phyloP scores from a whole-genome alignment of 2,329 filamentous ascomycete species.

The Fusarium fujikuroi region DNA sequence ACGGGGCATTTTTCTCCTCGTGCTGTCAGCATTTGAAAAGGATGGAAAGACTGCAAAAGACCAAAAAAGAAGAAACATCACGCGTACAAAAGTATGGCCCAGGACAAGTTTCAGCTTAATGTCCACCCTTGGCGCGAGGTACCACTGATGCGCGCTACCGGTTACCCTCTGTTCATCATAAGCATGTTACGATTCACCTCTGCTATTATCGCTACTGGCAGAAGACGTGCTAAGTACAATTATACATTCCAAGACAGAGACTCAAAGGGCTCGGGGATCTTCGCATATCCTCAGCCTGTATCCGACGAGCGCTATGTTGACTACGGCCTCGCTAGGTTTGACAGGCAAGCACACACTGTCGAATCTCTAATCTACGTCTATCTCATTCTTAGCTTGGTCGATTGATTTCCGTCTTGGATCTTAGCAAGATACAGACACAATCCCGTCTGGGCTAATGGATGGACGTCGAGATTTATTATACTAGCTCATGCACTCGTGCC shows the following conservation, averaged over 20 bases:
- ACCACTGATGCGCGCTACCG: background rate
- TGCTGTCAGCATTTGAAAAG: accelerated
- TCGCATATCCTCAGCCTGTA: background rate
- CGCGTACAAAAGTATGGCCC: accelerated
- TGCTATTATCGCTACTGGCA: background rate
- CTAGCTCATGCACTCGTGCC: background rate
- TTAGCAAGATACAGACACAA: accelerated
- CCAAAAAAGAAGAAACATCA: accelerated
- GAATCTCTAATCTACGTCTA: accelerated
- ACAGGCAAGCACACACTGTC: background rate
- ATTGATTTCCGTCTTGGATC: accelerated
- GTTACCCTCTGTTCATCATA: accelerated
- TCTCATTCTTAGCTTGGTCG: accelerated
- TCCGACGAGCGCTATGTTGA: background rate
- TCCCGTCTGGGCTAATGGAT: background rate
- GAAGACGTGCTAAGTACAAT: background rate
- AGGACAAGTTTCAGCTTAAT: accelerated
- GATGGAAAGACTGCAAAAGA: accelerated
- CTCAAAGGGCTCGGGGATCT: background rate
- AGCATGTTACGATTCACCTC: background rate
- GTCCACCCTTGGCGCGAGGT: background rate
- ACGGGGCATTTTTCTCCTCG: accelerated
- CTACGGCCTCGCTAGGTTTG: background rate
- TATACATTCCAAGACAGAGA: accelerated
- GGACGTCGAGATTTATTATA: accelerated